Evolutionary conservation across 2,329 filamentous ascomycete species (phyloP).

Genomic region (Colletotrichum chrysophilum): DNA sequence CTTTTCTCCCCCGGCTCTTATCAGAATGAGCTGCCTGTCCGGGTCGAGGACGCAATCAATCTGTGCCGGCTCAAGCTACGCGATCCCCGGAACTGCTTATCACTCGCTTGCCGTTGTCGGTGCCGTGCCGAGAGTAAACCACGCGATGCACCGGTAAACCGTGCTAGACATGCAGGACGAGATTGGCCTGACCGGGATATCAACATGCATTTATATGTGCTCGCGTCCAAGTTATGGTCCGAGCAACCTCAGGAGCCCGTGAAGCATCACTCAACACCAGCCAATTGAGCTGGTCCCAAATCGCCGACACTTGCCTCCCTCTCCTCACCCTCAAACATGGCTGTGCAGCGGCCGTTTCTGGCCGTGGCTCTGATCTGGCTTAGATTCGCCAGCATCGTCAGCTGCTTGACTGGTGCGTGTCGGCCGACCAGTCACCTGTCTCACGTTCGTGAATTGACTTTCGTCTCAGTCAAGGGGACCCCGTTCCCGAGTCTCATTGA

Average conservation of each 20-base stretch:
- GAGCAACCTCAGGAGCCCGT: background rate
- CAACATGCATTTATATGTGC: background rate
- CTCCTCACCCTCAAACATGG: background rate
- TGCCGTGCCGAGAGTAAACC: background rate
- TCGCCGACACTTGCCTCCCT: background rate
- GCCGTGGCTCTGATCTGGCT: slow-evolving; percentile 1
- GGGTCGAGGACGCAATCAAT: background rate
- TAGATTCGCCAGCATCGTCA: background rate
- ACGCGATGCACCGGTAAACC: slow-evolving; percentile 1
- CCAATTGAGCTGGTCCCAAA: background rate
- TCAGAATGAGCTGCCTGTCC: slow-evolving; percentile 15
- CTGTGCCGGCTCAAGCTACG: background rate
- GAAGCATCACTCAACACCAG: background rate
- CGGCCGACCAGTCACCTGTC: background rate
- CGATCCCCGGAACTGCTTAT: background rate
- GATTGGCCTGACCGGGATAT: background rate
- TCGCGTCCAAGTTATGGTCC: background rate
- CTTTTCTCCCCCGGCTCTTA: background rate
- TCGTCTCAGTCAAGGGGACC: background rate
- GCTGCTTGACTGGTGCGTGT: slow-evolving; percentile 4
- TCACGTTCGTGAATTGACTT: background rate
- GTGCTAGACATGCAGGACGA: background rate
- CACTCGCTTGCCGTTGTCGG: background rate
- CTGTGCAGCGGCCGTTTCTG: background rate
- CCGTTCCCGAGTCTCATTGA: slow-evolving; percentile 37